Base-by-base conservation (phyloP, 179 eudicot species). In the Silene noctiflora region DNA sequence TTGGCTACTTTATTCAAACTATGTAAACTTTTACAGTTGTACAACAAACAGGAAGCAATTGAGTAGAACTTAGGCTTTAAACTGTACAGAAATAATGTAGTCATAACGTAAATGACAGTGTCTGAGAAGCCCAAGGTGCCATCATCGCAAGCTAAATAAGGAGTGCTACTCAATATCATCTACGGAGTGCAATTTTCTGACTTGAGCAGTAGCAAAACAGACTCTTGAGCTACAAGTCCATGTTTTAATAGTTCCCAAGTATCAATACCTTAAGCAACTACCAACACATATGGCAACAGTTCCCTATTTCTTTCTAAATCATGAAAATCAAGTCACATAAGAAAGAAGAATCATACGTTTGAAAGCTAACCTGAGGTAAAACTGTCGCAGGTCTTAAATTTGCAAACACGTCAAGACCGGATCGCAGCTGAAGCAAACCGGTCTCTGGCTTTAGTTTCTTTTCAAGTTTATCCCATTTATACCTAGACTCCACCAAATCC, bases 381-480 rank as follows among this genome's bases (percentile, higher is more conserved):
- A 53, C 93, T 75, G 93, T 83, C 55, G 99, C 99, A 4, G 99
- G 99, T 82, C 99, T 93, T 83, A 95, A 85, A 80, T 95, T 95
- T 25, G 99, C 99, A 79, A 95, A 95, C 66, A 95, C 99, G 71
- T 90, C 77, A 81, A 95, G 99, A 76, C 97, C 99, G 77, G 86
- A 86, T 39, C 99, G 89, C 62, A 95, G 89, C 88, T 95, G 99
- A 81, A 95, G 97, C 86, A 95, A 86, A 46, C 97, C 98, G 3
- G 97, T 95, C 86, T 95, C 99, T 2, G 99, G 99, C 84, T 95
- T 95, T 76, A 87, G 85, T 59, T 91, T 95, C 78, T 90, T 88
- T 78, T 91, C 95, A 78, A 93, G 92, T 2, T 86, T 89, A 78
- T 95, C 99, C 99, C 99, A 95, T 77, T 93, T 95, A 72, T 95